phyloP scores from a whole-genome alignment of 768 basidiomycete genomes.

The Leccinum variicolor region DNA sequence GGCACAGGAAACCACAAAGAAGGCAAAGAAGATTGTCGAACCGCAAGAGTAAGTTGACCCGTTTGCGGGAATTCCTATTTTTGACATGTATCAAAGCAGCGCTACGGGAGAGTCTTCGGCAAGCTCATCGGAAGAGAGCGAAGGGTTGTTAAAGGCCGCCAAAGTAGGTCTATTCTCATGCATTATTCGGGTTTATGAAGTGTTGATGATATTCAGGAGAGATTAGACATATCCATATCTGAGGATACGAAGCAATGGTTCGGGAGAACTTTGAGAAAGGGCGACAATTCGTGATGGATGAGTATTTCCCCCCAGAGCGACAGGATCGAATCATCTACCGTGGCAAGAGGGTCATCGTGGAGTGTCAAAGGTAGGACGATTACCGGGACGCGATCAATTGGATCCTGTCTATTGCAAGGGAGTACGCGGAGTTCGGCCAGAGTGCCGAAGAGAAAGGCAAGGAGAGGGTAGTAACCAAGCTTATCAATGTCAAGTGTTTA shows the following conservation, averaged over 20 bases:
- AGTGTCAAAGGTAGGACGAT: slow-evolving; percentile 89
- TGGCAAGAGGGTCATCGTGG: slow-evolving; percentile 88
- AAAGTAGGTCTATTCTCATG: slow-evolving; percentile 20
- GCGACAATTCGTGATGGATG: slow-evolving; percentile 69
- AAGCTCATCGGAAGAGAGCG: slow-evolving; percentile 24
- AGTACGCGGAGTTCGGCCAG: slow-evolving; percentile 57
- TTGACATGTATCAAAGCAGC: slow-evolving; percentile 12
- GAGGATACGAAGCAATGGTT: slow-evolving; percentile 62
- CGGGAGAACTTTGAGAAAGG: slow-evolving; percentile 54
- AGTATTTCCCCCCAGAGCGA: slow-evolving; percentile 88
- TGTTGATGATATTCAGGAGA: slow-evolving; percentile 33
- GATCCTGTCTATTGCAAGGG: slow-evolving; percentile 60
- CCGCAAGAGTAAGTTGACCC: slow-evolving; percentile 14
- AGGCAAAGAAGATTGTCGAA: slow-evolving; percentile 1
- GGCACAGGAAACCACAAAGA: neutral
- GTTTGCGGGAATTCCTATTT: too few species aligned
- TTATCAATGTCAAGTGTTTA: slow-evolving; percentile 11
- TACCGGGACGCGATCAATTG: slow-evolving; percentile 82
- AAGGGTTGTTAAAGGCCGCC: slow-evolving; percentile 22
- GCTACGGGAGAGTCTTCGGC: slow-evolving; percentile 20
- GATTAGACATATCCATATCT: slow-evolving; percentile 45
- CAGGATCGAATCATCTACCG: slow-evolving; percentile 93
- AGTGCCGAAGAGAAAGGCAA: slow-evolving; percentile 34
- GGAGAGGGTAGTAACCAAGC: slow-evolving; percentile 16
- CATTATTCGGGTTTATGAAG: neutral